Evolutionary conservation across 1,284 basidiomycete genomes (phyloP).

Genomic region (Golubevia sp.): DNA sequence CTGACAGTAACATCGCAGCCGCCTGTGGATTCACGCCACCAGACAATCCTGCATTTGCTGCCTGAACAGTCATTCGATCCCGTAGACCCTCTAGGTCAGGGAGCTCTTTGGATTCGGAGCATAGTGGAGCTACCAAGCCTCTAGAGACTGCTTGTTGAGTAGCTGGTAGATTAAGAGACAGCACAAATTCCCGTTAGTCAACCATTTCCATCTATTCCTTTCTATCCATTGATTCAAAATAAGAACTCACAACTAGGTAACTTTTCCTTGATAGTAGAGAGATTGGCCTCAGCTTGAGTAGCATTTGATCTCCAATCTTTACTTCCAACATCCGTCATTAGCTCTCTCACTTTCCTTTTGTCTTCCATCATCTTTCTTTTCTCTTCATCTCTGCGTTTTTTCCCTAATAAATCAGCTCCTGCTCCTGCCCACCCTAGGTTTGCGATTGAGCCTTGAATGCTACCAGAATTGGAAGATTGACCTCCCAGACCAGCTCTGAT

Average conservation of each 20-base stretch:
- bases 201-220: constrained; percentile 2
- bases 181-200: not conserved
- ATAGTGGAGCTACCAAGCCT: constrained; percentile 44
- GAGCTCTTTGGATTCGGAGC: constrained; percentile 60
- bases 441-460: constrained; percentile 8
- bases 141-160: constrained; percentile 48
- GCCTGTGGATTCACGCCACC: constrained; percentile 59
- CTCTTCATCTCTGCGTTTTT: constrained; percentile 59
- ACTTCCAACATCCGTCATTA: constrained; percentile 47
- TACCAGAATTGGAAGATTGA: not conserved
- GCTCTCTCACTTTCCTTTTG: constrained; percentile 44
- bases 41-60: constrained; percentile 60
- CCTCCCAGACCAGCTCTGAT: constrained; percentile 1
- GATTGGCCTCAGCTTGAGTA: constrained; percentile 28
- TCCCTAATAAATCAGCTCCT: constrained; percentile 56
- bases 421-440: constrained; percentile 52
- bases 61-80: constrained; percentile 62
- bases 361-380: constrained; percentile 50
- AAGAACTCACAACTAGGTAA: constrained; percentile 2
- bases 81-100: constrained; percentile 61
- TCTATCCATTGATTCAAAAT: not conserved
- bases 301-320: constrained; percentile 43
- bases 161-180: constrained; percentile 21
- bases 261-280: constrained; percentile 18
- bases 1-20: constrained; percentile 55